Evolutionary conservation across 768 basidiomycete genomes (phyloP).

Genomic region (Cystofilobasidium capitatum): DNA sequence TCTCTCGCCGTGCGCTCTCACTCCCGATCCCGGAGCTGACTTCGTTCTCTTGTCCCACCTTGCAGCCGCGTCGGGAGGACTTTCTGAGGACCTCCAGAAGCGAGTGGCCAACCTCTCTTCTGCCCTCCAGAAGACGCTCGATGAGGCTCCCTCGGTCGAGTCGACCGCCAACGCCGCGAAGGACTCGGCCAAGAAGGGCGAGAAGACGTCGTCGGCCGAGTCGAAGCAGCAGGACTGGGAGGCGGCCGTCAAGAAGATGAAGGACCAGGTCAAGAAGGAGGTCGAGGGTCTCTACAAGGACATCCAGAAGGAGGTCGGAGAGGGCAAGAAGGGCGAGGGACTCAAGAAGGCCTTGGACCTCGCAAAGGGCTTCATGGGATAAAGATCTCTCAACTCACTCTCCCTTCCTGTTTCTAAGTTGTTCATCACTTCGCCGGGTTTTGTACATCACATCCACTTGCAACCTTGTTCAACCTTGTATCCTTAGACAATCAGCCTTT

Average conservation of each 20-base stretch:
- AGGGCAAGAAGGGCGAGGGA: slow-evolving; percentile 18
- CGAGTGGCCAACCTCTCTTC: slow-evolving; percentile 10
- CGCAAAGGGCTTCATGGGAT: slow-evolving; percentile 4
- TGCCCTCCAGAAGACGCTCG: slow-evolving; percentile 20
- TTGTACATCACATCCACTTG: too few relatives aligned
- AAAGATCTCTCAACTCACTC: not conserved
- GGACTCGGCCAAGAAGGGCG: slow-evolving; percentile 17
- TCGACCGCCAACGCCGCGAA: slow-evolving; percentile 17
- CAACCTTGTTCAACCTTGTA: too few relatives aligned
- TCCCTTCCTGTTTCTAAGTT: too few relatives aligned
- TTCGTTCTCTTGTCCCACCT: not conserved
- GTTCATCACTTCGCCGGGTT: too few relatives aligned
- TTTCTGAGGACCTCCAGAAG: slow-evolving; percentile 19
- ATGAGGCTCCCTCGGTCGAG: slow-evolving; percentile 9
- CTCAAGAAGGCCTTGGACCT: slow-evolving; percentile 20
- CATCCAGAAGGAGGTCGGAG: slow-evolving; percentile 24
- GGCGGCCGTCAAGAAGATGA: slow-evolving; percentile 12
- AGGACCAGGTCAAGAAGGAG: slow-evolving; percentile 17
- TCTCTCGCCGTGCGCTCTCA: not conserved
- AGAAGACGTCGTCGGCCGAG: slow-evolving; percentile 20
- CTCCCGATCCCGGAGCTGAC: too few relatives aligned
- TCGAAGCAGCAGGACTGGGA: slow-evolving; percentile 19
- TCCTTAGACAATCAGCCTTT: too few relatives aligned
- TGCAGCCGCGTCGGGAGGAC: slow-evolving; percentile 10
- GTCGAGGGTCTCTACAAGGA: slow-evolving; percentile 22